Percentiles rank a stretch among this genome's conserved stretches.
Conservation (phyloP, 768 basidiomycete genomes). For the Auriscalpium microsporum region DNA sequence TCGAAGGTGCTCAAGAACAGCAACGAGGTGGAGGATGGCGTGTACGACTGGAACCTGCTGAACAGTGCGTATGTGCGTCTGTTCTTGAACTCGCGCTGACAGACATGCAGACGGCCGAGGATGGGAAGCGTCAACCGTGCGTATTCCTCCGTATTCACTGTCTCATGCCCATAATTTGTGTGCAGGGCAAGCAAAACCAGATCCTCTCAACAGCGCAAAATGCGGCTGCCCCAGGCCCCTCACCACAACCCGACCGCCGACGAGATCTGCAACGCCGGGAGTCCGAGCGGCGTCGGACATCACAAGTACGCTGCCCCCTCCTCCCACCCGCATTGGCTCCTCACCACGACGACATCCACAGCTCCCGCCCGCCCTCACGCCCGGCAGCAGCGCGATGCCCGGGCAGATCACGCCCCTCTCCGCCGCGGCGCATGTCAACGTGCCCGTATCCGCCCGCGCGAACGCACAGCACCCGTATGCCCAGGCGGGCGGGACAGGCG, state of each 20-base stretch:
- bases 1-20: slow-evolving; percentile 88
- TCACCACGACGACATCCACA: slow-evolving; percentile 52
- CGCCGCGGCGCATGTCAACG: slow-evolving; percentile 64
- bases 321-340: slow-evolving; percentile 70
- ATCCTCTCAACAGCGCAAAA: slow-evolving; percentile 59
- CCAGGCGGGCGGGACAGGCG: slow-evolving; percentile 28
- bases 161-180: neutral
- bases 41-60: slow-evolving; percentile 94
- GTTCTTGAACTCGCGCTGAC: neutral
- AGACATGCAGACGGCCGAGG: slow-evolving; percentile 68
- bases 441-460: slow-evolving; percentile 50
- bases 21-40: slow-evolving; percentile 84
- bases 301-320: slow-evolving; percentile 59
- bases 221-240: slow-evolving; percentile 33
- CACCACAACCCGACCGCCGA: slow-evolving; percentile 44
- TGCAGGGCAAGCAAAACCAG: slow-evolving; percentile 49
- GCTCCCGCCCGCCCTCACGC: slow-evolving; percentile 50
- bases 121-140: slow-evolving; percentile 79
- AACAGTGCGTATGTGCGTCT: slow-evolving; percentile 46
- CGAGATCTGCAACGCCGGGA: slow-evolving; percentile 48
- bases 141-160: slow-evolving; percentile 19
- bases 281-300: slow-evolving; percentile 55
- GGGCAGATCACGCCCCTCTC: slow-evolving; percentile 66
- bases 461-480: slow-evolving; percentile 63
- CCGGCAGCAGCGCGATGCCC: slow-evolving; percentile 35